Base-by-base conservation (phyloP, 306 rosid species). In the Abrus pulchellus region DNA sequence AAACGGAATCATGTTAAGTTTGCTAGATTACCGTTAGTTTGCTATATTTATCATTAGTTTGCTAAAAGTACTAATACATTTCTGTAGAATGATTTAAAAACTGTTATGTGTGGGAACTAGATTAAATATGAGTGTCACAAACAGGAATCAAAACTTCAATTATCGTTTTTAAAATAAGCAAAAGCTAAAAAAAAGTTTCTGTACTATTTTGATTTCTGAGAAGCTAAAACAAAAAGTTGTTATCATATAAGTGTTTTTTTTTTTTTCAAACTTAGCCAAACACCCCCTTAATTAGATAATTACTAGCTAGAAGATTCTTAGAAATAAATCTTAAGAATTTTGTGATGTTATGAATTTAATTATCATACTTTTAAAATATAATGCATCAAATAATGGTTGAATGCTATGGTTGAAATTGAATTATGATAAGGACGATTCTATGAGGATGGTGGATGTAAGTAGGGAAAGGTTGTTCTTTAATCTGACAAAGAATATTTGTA, bases 401-500 rank as follows among this genome's bases (percentile, higher is more conserved):
- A 50, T 80, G 49, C 33, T 47, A n/a, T 44, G 49, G 49, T 44
- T 34, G 20, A 20, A 20, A 38, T 47, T 57, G 71, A 27, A 55
- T 74, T 57, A 32, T 65, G 50, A 53, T n/a, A 10, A 81, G 50
- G 69, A n/a, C 20, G 20, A 20, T 20, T 20, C 20, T n/a, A 14
- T 2, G 20, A 53, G 44, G 53, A 53, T 13, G 14, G 53, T 52
- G 54, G 59, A 40, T 71, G 36, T 36, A 53, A 36, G 59, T 49
- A 66, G 13, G 64, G 43, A 75, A 70, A 28, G 27, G 28, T 28
- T 67, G 3, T 29, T 41, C 67, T 80, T 27, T 43, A 9, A 53
- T 81, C 56, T 44, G 78, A 48, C 53, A 65, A 70, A 44, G 48
- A 66, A 44, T 36, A 27, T 77, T 40, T 52, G 30, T 54, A 13